Evolutionary conservation across 1,284 basidiomycete genomes (phyloP).

Genomic region (Pulveroboletus sp.): DNA sequence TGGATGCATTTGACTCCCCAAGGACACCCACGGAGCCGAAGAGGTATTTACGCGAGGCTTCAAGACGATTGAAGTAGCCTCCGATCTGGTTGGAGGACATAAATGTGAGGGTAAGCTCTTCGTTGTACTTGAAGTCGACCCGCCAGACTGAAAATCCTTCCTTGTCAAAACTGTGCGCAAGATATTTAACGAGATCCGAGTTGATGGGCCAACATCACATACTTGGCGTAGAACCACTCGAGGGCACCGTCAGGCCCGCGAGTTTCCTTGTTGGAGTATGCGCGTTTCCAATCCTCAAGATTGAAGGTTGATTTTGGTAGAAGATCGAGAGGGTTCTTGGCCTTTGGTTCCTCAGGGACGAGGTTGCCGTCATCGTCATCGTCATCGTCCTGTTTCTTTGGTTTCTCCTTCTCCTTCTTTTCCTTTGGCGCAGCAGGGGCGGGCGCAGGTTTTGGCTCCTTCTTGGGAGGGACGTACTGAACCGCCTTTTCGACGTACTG

Average conservation of each 20-base stretch:
- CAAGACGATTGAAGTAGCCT: constrained; percentile 96
- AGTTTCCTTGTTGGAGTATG: constrained; percentile 97
- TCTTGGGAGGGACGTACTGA: constrained; percentile 74
- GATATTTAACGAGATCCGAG: constrained; percentile 28
- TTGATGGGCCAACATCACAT: constrained; percentile 27
- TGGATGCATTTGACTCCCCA: constrained; percentile 74
- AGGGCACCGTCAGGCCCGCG: constrained; percentile 71
- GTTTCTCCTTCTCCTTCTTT: constrained; percentile 66
- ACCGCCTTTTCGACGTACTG: constrained; percentile 72
- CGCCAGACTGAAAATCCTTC: constrained; percentile 92
- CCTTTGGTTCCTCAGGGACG: constrained; percentile 68
- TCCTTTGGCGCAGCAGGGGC: constrained; percentile 46
- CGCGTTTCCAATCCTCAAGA: constrained; percentile 97
- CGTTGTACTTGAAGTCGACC: constrained; percentile 96
- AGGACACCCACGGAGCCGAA: constrained; percentile 94
- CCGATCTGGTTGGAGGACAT: constrained; percentile 91
- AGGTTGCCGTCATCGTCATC: constrained; percentile 70
- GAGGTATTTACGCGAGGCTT: constrained; percentile 93
- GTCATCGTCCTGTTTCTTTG: constrained; percentile 59
- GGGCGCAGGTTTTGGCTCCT: constrained; percentile 53
- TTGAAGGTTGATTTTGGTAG: constrained; percentile 92
- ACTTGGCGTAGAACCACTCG: constrained; percentile 93
- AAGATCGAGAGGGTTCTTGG: constrained; percentile 92
- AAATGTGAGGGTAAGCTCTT: constrained; percentile 89
- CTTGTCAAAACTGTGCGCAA: constrained; percentile 72